phyloP scores from a whole-genome alignment of 306 rosid genomes.

The Quercus aquifolioides region DNA sequence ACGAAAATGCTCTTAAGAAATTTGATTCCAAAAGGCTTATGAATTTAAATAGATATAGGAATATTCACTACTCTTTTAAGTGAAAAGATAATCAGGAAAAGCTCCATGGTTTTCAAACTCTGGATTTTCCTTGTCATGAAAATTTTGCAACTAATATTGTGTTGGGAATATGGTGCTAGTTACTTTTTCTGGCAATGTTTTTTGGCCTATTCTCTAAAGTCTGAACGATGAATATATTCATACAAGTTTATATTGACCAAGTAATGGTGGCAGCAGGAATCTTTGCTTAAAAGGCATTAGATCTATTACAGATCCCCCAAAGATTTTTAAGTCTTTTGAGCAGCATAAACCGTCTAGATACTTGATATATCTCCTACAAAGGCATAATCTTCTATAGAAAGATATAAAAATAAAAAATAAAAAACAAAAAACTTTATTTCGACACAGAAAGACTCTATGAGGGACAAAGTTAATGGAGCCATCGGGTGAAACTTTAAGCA shows the following conservation, averaged over 20 bases:
- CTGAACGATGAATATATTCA: constrained; percentile 5
- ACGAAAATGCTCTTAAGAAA: constrained; percentile 6
- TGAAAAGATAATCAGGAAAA: not conserved
- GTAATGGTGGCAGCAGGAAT: constrained; percentile 28
- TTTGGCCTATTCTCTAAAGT: constrained; percentile 14
- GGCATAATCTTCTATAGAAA: not conserved
- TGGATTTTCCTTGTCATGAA: constrained; percentile 13
- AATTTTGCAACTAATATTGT: not conserved
- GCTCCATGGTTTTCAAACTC: constrained; percentile 7
- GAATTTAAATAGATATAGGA: constrained; percentile 7
- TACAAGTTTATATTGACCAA: constrained; percentile 31
- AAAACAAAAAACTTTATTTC: not conserved
- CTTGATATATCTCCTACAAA: not conserved
- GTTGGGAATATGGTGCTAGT: constrained; percentile 31
- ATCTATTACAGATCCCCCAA: not conserved
- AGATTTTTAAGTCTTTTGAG: not conserved
- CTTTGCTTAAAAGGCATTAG: constrained; percentile 26
- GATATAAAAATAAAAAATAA: not conserved
- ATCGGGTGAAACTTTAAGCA: not conserved
- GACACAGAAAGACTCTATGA: not conserved
- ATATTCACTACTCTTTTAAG: constrained; percentile 15
- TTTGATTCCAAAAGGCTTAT: constrained; percentile 15
- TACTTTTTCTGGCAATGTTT: constrained; percentile 15
- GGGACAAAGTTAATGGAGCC: not conserved
- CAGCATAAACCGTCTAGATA: constrained; percentile 10